phyloP scores from a whole-genome alignment of 2,329 filamentous ascomycete species.

The Fusarium metavorans region DNA sequence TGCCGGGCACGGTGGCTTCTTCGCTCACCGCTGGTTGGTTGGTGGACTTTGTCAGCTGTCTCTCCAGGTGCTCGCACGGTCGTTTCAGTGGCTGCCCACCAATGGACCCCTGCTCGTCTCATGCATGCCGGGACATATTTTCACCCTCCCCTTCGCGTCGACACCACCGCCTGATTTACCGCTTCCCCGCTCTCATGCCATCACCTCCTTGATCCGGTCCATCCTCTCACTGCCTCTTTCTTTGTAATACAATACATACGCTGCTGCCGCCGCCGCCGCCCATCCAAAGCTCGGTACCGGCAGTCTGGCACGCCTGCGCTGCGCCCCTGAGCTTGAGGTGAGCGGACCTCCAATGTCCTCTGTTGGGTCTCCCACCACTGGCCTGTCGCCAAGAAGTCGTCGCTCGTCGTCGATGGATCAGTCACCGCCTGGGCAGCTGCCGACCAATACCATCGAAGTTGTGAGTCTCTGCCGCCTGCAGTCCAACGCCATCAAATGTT shows the following conservation, averaged over 20 bases:
- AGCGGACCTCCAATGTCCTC: background rate
- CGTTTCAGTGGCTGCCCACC: background rate
- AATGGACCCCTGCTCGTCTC: background rate
- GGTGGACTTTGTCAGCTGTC: background rate
- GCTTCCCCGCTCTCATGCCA: conserved; percentile 2
- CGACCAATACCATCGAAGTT: conserved; percentile 5
- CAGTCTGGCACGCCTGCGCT: background rate
- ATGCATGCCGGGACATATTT: no score
- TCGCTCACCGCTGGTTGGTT: background rate
- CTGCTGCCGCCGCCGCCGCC: background rate
- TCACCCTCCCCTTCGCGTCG: background rate
- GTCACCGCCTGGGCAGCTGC: background rate
- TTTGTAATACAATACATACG: background rate
- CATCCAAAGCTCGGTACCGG: background rate
- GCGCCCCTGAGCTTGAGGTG: background rate
- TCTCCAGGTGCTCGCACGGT: background rate
- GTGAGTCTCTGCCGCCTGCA: background rate
- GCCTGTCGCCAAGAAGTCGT: background rate
- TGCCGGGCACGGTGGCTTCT: background rate
- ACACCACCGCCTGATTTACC: conserved; percentile 1
- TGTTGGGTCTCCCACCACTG: background rate
- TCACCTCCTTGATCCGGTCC: background rate
- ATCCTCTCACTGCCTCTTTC: background rate
- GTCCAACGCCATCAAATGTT: background rate
- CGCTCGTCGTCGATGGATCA: background rate